Evolutionary conservation across 2,329 filamentous ascomycete genomes (phyloP).

Genomic region (Colletotrichum higginsianum): DNA sequence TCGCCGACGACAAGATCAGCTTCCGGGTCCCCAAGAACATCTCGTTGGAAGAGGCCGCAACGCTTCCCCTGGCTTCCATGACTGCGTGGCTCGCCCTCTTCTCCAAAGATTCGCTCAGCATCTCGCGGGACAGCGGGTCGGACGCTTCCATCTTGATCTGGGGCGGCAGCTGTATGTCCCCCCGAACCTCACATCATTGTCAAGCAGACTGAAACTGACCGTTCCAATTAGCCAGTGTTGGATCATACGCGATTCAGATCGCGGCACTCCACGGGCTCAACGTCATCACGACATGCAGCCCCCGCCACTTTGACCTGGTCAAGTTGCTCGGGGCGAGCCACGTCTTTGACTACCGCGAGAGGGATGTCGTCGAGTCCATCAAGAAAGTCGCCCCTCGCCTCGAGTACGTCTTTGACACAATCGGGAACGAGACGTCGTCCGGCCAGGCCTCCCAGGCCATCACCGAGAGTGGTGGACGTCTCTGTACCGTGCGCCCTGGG

Average conservation of each 20-base stretch:
- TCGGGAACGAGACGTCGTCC: constrained; percentile 57
- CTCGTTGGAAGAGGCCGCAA: constrained; percentile 51
- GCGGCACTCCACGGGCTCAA: constrained; percentile 51
- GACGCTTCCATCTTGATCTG: constrained; percentile 55
- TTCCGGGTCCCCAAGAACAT: constrained; percentile 55
- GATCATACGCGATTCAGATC: constrained; percentile 54
- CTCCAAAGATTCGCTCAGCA: constrained; percentile 54
- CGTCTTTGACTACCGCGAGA: constrained; percentile 58
- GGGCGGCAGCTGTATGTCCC: constrained; percentile 59
- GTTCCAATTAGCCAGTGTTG: constrained; percentile 52
- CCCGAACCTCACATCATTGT: not conserved
- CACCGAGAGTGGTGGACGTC: constrained; percentile 45
- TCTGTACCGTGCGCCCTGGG: constrained; percentile 60
- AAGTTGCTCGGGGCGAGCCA: constrained; percentile 51
- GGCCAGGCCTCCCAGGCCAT: constrained; percentile 51
- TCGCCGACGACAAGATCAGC: constrained; percentile 58
- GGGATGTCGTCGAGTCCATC: constrained; percentile 54
- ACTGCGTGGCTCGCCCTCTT: constrained; percentile 59
- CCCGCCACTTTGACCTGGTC: constrained; percentile 50
- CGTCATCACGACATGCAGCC: constrained; percentile 54
- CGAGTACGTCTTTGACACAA: constrained; percentile 58
- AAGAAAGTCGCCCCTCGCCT: constrained; percentile 50
- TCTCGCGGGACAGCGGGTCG: constrained; percentile 45
- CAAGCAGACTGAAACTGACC: not conserved
- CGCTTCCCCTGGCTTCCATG: constrained; percentile 55